Base-by-base conservation (phyloP, 306 rosid species). In the Adenanthera pavonina region DNA sequence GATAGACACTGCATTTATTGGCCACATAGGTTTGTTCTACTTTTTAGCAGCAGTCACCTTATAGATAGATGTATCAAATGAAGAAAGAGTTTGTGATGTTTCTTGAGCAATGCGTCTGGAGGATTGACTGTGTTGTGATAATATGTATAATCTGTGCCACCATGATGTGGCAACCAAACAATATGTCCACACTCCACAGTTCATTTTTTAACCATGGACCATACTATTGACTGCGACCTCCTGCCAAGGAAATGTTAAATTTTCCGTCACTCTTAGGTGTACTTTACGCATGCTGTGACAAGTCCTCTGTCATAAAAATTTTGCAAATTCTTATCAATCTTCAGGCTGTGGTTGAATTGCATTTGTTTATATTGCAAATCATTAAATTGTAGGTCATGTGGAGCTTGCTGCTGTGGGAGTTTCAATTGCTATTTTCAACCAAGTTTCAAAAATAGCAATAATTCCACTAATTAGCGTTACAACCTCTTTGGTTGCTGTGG, bases 371-470 rank as follows among this genome's bases (percentile, higher is more conserved):
- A 47, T 74, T 25, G 8, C 19, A 12, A 48, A 75, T 72, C 70
- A 20, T 43, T 71, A 9, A 77, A 56, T 61, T 57, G 19, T 79
- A 92, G 98, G 98, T 77, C 89, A 93, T 7, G 89, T 92, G 84
- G 97, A 92, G 84, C 96, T 94, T 75, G 98, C 98, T 60, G 98
- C 97, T 48, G 97, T 86, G 46, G 98, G 98, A 65, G 93, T 94
- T 79, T 89, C 98, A 7, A 92, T 94, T 82, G 97, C 97, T 59
- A 76, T 94, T 75, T 94, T 92, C 84, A 94, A 94, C 80, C 98
- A 94, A 86, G 92, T 83, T 10, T 92, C 97, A n/a, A 84, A 89
- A 83, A 88, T 94, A 38, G 92, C 97, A 57, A 89, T 94, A 73
- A 85, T 94, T 77, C 98, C 98, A 2, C 88, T 94, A 4, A 91